These are phyloP conservation scores for Solanum habrochaites DNA, from an alignment of 257 asterid genomes.

Conservation along the genomic window DNA sequence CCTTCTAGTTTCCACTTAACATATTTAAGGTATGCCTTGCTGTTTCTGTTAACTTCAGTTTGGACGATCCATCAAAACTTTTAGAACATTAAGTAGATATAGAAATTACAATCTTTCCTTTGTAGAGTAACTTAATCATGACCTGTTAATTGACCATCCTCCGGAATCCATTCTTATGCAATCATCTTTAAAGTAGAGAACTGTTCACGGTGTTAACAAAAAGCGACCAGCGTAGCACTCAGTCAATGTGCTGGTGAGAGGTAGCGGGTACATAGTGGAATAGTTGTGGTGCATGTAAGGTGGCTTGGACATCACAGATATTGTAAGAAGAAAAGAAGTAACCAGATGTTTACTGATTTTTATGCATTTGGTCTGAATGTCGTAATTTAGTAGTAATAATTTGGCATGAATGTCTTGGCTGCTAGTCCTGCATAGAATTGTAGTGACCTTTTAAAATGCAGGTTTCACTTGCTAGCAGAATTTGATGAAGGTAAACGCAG, in stretches of 20 bases:
- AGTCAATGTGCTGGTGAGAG: neutral
- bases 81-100: neutral
- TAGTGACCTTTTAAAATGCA: constrained; percentile 4
- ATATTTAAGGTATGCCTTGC: neutral
- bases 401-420: neutral
- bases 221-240: neutral
- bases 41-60: neutral
- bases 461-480: constrained; percentile 55
- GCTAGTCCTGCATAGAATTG: neutral
- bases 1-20: neutral
- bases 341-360: neutral
- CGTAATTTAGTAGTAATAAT: neutral
- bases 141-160: neutral
- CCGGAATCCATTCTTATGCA: neutral
- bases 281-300: neutral
- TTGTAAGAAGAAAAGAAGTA: neutral
- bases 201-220: neutral
- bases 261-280: neutral
- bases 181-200: neutral
- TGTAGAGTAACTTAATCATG: neutral
- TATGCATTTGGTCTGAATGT: neutral
- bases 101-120: neutral
- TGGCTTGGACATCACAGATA: neutral
- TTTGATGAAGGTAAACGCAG: constrained; percentile 68
- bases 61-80: neutral